Evolutionary conservation across 2,329 filamentous ascomycete genomes (phyloP).

Genomic region (Pseudocercospora cruenta): DNA sequence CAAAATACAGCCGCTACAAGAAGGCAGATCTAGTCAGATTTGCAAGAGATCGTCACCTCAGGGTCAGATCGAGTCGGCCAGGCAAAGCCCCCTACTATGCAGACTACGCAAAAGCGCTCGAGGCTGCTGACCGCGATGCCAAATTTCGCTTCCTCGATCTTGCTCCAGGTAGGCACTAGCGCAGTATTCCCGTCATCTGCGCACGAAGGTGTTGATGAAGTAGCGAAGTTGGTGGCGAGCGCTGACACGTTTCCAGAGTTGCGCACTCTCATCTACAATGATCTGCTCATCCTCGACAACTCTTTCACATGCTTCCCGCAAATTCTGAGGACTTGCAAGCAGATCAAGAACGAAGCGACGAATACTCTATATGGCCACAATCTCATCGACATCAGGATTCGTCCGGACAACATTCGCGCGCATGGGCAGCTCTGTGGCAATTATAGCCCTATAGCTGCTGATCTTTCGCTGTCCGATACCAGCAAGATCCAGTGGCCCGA

Average conservation of each 20-base stretch:
- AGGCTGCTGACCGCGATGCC: constrained; percentile 13
- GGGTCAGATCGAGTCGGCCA: neutral
- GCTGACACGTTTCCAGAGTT: constrained; percentile 10
- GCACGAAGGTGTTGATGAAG: no score
- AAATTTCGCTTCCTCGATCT: constrained; percentile 22
- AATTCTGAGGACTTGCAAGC: constrained; percentile 45
- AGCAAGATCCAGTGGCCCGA: constrained; percentile 10
- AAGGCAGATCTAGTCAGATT: constrained; percentile 21
- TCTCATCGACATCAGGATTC: constrained; percentile 51
- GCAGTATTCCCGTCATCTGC: no score
- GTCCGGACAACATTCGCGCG: constrained; percentile 14
- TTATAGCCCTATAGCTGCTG: neutral
- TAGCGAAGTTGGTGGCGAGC: neutral
- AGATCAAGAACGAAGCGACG: constrained; percentile 45
- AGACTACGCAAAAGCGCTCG: constrained; percentile 17
- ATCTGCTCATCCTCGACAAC: constrained; percentile 14
- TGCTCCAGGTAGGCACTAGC: constrained; percentile 12
- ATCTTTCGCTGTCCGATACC: neutral
- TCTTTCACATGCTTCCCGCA: constrained; percentile 42
- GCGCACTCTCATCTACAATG: constrained; percentile 17
- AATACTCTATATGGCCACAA: constrained; percentile 52
- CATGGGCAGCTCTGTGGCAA: constrained; percentile 15
- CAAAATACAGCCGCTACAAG: constrained; percentile 17
- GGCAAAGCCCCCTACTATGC: constrained; percentile 1
- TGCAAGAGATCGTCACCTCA: constrained; percentile 11